phyloP scores from a whole-genome alignment of 441 rosid genomes.

The Syzygium malaccense region DNA sequence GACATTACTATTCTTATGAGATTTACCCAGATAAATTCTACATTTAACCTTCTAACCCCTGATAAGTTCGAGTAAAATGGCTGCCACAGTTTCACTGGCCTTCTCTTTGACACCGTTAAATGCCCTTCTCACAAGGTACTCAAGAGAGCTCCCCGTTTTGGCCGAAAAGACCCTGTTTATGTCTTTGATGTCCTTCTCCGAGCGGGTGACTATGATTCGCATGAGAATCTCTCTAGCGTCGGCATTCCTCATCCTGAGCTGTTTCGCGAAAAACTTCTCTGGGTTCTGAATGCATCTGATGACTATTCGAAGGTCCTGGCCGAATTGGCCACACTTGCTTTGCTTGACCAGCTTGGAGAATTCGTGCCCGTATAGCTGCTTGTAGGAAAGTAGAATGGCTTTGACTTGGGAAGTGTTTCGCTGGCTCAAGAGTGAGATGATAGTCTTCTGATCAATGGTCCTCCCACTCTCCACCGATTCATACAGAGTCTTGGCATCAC shows the following conservation, averaged over 20 bases:
- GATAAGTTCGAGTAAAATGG: background rate
- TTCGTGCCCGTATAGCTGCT: conserved; percentile 9
- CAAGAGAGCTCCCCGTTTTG: conserved; percentile 2
- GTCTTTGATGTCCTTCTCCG: background rate
- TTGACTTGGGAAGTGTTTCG: conserved; percentile 1
- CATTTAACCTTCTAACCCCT: background rate
- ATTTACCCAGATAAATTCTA: background rate
- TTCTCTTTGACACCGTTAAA: background rate
- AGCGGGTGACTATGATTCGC: background rate
- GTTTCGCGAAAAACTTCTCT: conserved; percentile 5
- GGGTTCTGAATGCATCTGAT: conserved; percentile 7
- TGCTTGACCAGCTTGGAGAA: conserved; percentile 4
- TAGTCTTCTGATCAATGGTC: conserved; percentile 3
- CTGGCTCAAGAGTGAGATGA: conserved; percentile 1
- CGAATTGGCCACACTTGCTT: conserved; percentile 4
- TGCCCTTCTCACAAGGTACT: conserved; percentile 3
- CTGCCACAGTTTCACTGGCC: background rate
- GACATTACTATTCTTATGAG: background rate
- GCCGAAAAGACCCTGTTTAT: conserved; percentile 2
- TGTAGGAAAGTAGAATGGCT: conserved; percentile 2
- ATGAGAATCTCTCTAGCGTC: conserved; percentile 1
- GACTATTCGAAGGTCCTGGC: background rate
- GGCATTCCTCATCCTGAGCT: conserved; percentile 10
- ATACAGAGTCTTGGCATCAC: conserved; percentile 7
- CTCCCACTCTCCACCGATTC: conserved; percentile 5